Conservation (phyloP, 805 yeast genomes). For the Helenozyma baotianmanensis region DNA sequence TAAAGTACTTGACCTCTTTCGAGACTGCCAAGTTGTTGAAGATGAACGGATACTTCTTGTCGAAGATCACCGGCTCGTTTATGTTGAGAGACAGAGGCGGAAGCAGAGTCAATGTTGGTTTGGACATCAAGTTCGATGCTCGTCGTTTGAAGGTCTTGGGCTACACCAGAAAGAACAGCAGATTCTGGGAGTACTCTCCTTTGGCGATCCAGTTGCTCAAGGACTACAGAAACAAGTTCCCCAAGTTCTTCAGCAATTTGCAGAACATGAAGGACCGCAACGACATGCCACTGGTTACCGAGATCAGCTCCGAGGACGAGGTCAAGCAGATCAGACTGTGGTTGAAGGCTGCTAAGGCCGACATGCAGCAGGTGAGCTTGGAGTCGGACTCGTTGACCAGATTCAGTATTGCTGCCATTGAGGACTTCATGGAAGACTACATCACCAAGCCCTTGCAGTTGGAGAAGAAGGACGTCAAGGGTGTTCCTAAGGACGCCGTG, state of each 20-base stretch:
- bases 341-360: slow-evolving; percentile 45
- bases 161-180: slow-evolving; percentile 63
- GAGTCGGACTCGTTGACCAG: slow-evolving; percentile 76
- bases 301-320: slow-evolving; percentile 36
- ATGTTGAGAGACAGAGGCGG: slow-evolving; percentile 47
- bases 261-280: slow-evolving; percentile 12
- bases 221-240: slow-evolving; percentile 59
- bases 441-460: slow-evolving; percentile 41
- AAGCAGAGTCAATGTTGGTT: slow-evolving; percentile 64
- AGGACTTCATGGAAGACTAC: slow-evolving; percentile 48
- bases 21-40: slow-evolving; percentile 57
- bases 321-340: slow-evolving; percentile 42
- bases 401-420: slow-evolving; percentile 63
- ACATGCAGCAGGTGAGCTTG: slow-evolving; percentile 60
- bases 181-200: slow-evolving; percentile 75
- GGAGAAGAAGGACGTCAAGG: slow-evolving; percentile 57
- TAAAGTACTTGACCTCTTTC: slow-evolving; percentile 60
- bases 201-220: slow-evolving; percentile 63
- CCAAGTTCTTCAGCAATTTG: slow-evolving; percentile 49
- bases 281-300: slow-evolving; percentile 35
- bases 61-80: slow-evolving; percentile 72
- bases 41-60: slow-evolving; percentile 61
- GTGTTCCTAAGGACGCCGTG: slow-evolving; percentile 82
- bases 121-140: slow-evolving; percentile 78
- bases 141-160: slow-evolving; percentile 83